Base-by-base conservation (phyloP, 192 early-diverging fungal genomes). In the Coemansia guatemalensis region DNA sequence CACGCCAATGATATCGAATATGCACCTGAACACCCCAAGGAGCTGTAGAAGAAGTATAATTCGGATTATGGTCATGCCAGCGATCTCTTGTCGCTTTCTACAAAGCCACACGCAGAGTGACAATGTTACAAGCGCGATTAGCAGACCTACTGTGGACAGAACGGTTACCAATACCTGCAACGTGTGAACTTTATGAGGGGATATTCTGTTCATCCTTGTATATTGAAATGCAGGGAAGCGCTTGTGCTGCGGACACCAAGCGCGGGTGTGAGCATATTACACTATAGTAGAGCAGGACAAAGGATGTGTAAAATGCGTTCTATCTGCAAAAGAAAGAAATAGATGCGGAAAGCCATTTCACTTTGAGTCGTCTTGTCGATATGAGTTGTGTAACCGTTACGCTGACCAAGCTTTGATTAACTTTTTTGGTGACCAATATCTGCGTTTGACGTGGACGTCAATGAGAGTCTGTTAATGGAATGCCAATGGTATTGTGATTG, bases 31-130 rank as follows among this genome's bases (percentile, higher is more conserved):
- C 4, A 35, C 24, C 17, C 22, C 30, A 14, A 78, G 62, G 3
- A 78, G 1, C 63, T 78, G 75, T 17, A 78, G 47, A 12, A 62
- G 39, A 1, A 64, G 24, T 12, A 78, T 78, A 0, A 72, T 59
- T 0, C 69, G 69, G 53, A 72, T 65, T 39, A 78, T 68, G 3
- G 75, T 78, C 66, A 78, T 68, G 1, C 47, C 39, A 9, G 4
- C 6, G n/a, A 78, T 60, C 41, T 77, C 74, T 3, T 53, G 58
- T 0, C 73, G 62, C 25, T 56, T 61, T 22, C 22, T 39, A 24
- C 67, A 35, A 0, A 75, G 63, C n/a, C 48, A 25, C 17, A 66
- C 4, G 20, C 67, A 66, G 2, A 70, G 56, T 17, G 11, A 2
- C 9, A 59, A 32, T 0, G 73, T 75, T 22, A 53, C 17, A 1